Base-by-base conservation (phyloP, 2,329 filamentous ascomycete species). In the Raffaelea albimanens region DNA sequence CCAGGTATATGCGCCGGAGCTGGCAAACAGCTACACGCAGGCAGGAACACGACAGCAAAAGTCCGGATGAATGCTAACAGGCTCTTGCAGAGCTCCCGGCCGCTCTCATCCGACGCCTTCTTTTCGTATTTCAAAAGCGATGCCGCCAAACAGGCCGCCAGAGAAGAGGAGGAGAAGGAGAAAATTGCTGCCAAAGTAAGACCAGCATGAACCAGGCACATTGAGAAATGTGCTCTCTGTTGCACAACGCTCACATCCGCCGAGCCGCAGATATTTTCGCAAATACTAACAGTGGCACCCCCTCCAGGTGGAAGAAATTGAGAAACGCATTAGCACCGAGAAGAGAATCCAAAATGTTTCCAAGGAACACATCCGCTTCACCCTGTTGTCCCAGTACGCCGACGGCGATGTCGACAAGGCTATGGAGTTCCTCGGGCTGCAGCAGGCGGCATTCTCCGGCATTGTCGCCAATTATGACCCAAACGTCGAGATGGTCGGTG, bases 401-500 rank as follows among this genome's bases (percentile, higher is more conserved):
- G 72, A 79, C 22, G 82, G 85, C 44, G 81, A 95, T 60, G 66
- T 79, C 19, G 81, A 87, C 44, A 83, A 81, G 58, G 85, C 90
- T 3, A 80, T 86, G 56, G 80, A 88, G 45, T 72, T 96, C 51
- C 72, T 96, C 43, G 67, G 85, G 39, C 70, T 96, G 21, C 80
- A 94, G 53, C 82, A 91, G 58, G 82, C 90, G 56, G 87, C 91
- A 0, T 82, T 87, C 36, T 79, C 87, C 25, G 90, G 91, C 16
- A 78, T 87, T 38, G 76, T 97, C 54, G 73, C 81, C 52, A 78
- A 80, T 16, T 95, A 87, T 66, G 75, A 87, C 47, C 80, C 87
- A 9, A 73, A 75, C 46, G 73, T 84, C 8, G 76, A 76, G 48
- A 81, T 97, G 69, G 68, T 87, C 4, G 93, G 93, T 7, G 91